Conservation (phyloP, 495 filamentous ascomycete species). For the Endocarpon pusillum region DNA sequence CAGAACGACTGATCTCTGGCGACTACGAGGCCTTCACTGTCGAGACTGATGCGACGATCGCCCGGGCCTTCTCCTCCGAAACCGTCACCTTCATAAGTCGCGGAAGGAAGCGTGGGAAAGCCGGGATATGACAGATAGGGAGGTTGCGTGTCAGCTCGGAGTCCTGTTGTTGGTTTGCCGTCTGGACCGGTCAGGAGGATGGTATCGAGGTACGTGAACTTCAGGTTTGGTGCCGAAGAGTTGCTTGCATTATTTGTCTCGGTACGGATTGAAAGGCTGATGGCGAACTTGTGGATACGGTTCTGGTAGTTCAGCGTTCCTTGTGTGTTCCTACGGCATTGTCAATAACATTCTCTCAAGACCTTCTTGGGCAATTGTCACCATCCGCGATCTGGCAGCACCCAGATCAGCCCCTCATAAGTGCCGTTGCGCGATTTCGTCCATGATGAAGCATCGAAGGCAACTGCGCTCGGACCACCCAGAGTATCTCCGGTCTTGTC, state of each 20-base stretch:
- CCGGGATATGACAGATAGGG: conserved; percentile 26
- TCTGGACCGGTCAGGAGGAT: conserved; percentile 50
- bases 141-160: conserved; percentile 46
- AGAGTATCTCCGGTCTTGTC: conserved; percentile 65
- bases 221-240: conserved; percentile 46
- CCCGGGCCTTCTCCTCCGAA: conserved; percentile 47
- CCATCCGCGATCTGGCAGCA: conserved; percentile 62
- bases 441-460: conserved; percentile 47
- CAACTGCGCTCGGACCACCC: conserved; percentile 47
- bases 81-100: conserved; percentile 56
- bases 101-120: conserved; percentile 47
- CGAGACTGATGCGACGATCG: conserved; percentile 43
- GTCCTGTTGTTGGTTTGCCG: conserved; percentile 50
- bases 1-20: conserved; percentile 49
- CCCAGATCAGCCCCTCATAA: conserved; percentile 48
- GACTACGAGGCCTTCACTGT: conserved; percentile 57
- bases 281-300: conserved; percentile 53
- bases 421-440: conserved; percentile 31
- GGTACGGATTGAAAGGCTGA: conserved; percentile 41
- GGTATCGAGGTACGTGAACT: conserved; percentile 47
- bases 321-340: conserved; percentile 40
- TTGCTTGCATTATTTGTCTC: conserved; percentile 33
- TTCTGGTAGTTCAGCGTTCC: conserved; percentile 60
- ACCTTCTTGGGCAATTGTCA: conserved; percentile 9
- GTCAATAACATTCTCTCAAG: conserved; percentile 11